A percentile compares a stretch with the other conserved stretches of the same genome.
Evolutionary conservation across 805 yeast species (phyloP).

Genomic region (Nakazawaea siamensis): DNA sequence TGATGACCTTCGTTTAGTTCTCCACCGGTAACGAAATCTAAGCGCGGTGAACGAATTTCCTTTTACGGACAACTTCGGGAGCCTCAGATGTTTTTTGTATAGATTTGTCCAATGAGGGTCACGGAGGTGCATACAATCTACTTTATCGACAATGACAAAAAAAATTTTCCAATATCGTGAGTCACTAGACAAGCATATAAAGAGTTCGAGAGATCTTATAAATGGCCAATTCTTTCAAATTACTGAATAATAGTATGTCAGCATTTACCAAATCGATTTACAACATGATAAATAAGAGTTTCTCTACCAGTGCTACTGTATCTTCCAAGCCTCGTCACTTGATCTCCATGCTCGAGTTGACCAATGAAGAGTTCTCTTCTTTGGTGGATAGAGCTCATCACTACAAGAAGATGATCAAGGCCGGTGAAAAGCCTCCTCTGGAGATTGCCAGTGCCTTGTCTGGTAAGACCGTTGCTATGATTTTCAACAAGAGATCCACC

Average conservation of each 20-base stretch:
- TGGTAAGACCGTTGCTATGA: slow-evolving; percentile 76
- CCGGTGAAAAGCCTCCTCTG: slow-evolving; percentile 35
- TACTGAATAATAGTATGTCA: too few species aligned
- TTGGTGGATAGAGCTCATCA: slow-evolving; percentile 67
- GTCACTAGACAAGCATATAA: too few species aligned
- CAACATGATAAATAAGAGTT: too few species aligned
- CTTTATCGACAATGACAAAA: too few species aligned
- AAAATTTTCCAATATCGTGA: too few species aligned
- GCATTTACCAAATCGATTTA: too few species aligned
- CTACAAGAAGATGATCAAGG: slow-evolving; percentile 56
- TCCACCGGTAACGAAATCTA: too few species aligned
- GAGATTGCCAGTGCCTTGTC: slow-evolving; percentile 41
- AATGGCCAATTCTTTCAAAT: too few species aligned
- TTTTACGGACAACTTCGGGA: slow-evolving; percentile 5
- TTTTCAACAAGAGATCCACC: slow-evolving; percentile 89
- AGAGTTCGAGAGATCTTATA: too few species aligned
- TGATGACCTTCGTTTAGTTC: too few species aligned
- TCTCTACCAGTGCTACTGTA: too few species aligned
- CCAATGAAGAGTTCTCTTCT: slow-evolving; percentile 60
- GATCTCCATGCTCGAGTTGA: slow-evolving; percentile 71
- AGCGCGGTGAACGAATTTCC: slow-evolving; percentile 10
- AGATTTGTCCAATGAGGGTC: not conserved
- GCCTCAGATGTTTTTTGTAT: slow-evolving; percentile 1
- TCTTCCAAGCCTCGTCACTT: slow-evolving; percentile 53
- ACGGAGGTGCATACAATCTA: too few species aligned